Base-by-base conservation (phyloP, 495 filamentous ascomycete species). In the Delitschia confertaspora region DNA sequence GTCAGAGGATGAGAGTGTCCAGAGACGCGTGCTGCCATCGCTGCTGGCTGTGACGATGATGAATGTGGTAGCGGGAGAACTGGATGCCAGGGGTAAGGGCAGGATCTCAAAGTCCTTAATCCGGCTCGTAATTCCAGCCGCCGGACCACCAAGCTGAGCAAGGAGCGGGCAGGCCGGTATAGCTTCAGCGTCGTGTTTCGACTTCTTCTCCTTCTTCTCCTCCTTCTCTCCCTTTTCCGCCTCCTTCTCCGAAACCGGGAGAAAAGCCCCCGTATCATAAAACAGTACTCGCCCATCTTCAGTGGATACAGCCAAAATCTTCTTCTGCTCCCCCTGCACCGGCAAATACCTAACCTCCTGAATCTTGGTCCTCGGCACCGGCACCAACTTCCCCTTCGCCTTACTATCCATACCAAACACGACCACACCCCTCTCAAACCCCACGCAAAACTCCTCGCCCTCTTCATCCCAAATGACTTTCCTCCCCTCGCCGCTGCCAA, bases 231-330 rank as follows among this genome's bases (percentile, higher is more conserved):
- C n/a, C n/a, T n/a, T n/a, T n/a, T n/a, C n/a, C n/a, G n/a, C n/a
- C n/a, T n/a, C n/a, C 10, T 23, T 19, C 6, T 45, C 54, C 60
- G 20, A 47, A 49, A 48, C 60, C 45, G 9, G 42, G 2, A 22
- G 6, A n/a, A 26, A 0, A 11, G 3, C 26, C 18, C 53, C 64
- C 2, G 85, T 88, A 32, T 78, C 78, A 58, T 86, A 95, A 61
- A 98, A 93, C 24, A 93, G 51, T 14, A 98, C 68, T 31, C 83
- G 71, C 14, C 93, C 91, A 61, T 96, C 89, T 60, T 96, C 91
- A 0, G 91, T 95, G n/a, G 87, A 85, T 5, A 93, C 67, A 1
- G 79, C 80, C 29, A 98, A 60, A 7, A 89, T 58, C 11, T 69
- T 66, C 21, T 64, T 60, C 21, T 16, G 67, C 61, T 11, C 64